These are phyloP conservation scores for Chaetomium cochliodes DNA, from an alignment of 495 filamentous ascomycete genomes.

Conservation along the genomic window DNA sequence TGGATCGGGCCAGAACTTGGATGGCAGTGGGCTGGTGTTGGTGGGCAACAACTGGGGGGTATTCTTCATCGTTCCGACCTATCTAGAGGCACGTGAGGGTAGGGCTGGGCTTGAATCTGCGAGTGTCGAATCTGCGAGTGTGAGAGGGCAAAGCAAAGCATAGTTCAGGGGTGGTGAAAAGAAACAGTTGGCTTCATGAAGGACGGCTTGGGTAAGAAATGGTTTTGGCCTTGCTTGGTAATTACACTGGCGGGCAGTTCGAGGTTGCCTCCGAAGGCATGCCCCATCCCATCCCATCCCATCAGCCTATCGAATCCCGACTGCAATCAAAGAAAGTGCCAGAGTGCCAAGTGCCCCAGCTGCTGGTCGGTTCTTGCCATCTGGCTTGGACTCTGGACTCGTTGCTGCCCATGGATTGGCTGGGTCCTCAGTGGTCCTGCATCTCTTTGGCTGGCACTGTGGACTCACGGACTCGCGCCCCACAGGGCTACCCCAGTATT, in stretches of 20 bases:
- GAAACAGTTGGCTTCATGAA: neutral
- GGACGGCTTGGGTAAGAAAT: neutral
- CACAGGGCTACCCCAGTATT: slow-evolving; percentile 31
- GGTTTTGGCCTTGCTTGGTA: slow-evolving; percentile 3
- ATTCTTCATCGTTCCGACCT: too few species aligned
- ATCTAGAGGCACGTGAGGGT: too few species aligned
- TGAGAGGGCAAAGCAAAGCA: too few species aligned
- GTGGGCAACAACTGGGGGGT: neutral
- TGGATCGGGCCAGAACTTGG: neutral
- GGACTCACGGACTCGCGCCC: slow-evolving; percentile 13
- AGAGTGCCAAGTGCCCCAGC: neutral
- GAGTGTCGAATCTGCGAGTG: too few species aligned
- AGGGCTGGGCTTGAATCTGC: too few species aligned
- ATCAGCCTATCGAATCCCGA: neutral
- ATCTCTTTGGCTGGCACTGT: slow-evolving; percentile 5
- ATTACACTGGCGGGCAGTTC: neutral
- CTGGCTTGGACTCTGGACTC: slow-evolving; percentile 9
- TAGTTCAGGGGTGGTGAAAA: neutral
- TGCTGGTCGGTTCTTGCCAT: slow-evolving; percentile 9
- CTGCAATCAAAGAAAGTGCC: neutral
- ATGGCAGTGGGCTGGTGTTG: neutral
- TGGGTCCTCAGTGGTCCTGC: neutral
- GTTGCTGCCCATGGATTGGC: slow-evolving; percentile 3
- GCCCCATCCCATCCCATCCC: too few species aligned
- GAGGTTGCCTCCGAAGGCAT: too few species aligned